Base-by-base conservation (phyloP, 352 stramenopile genomes). In the Phytophthora cryptogea region DNA sequence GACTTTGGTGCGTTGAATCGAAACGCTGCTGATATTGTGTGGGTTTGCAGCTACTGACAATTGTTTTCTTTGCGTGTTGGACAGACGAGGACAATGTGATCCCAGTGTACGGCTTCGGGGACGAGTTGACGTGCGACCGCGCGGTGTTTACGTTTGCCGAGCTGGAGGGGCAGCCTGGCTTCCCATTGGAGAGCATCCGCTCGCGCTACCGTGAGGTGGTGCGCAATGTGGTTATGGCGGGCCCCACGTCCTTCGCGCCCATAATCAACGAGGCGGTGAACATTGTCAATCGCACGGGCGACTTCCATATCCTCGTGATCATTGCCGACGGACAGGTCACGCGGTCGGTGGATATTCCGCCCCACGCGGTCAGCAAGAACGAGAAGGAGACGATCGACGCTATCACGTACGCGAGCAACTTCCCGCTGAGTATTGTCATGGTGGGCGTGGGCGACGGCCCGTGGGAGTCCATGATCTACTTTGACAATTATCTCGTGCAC, bases 291-390 rank as follows among this genome's bases (percentile, higher is more conserved):
- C 61, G 72, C 47, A 92, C 83, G 28, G 79, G 83, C 9, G 60
- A 74, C 23, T 96, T 90, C 57, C 88, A 96, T 68, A 94, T 96
- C 46, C 78, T 96, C 10, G 76, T 96, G 41, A 94, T 96, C 61
- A 88, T 96, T 66, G 84, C 86, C 8, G 86, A 96, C 48, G 88
- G 88, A 42, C 86, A 94, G 60, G 85, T 96, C 14, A 96, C 86
- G 7, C 80, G 86, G 5, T 92, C 86, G 16, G 79, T 90, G 53
- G 86, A 95, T 64, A 84, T 90, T 42, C 83, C 80, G 6, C 44
- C 75, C 1, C 80, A 90, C 64, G 74, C 80, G 0, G 78, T 93
- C 5, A 90, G 79, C 66, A 89, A 88, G 65, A 92, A 91, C 63
- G 84, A 96, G 56, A 89, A 92, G 57, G 85, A 94, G 44, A 96